phyloP scores from a whole-genome alignment of 1,284 basidiomycete species.

The Rhodotorula sp. region DNA sequence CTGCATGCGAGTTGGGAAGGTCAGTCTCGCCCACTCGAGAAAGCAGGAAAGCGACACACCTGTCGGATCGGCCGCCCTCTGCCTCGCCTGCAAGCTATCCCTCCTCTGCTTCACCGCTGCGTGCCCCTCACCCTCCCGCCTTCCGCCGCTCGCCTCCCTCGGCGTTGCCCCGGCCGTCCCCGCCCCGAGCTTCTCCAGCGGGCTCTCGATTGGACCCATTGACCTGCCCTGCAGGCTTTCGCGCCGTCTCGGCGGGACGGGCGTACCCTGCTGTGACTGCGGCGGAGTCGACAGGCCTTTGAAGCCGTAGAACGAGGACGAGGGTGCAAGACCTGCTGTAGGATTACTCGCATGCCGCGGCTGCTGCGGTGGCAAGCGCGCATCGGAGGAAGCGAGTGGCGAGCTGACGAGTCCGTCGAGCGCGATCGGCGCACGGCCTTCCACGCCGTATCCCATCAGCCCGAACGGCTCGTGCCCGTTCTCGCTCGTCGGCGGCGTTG shows the following conservation, averaged over 20 bases:
- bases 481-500: slow-evolving; percentile 2
- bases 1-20: neutral
- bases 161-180: neutral
- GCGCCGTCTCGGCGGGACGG: neutral
- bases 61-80: too few relatives aligned
- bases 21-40: neutral
- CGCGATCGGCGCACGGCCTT: too few relatives aligned
- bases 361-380: neutral
- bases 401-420: neutral
- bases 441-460: neutral
- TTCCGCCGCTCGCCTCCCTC: neutral
- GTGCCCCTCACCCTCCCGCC: too few relatives aligned
- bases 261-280: neutral
- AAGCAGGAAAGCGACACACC: too few relatives aligned
- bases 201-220: too few relatives aligned
- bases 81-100: too few relatives aligned
- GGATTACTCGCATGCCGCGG: too few relatives aligned
- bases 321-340: neutral
- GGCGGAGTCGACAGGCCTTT: neutral
- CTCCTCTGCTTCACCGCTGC: too few relatives aligned
- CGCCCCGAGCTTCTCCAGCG: neutral
- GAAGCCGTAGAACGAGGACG: slow-evolving; percentile 15
- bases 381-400: neutral
- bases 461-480: neutral
- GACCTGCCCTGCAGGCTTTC: neutral